Evolutionary conservation across 352 stramenopile genomes (phyloP), one percentile per base, ranked within the genome.

Genomic region (Phytophthora kernoviae): DNA sequence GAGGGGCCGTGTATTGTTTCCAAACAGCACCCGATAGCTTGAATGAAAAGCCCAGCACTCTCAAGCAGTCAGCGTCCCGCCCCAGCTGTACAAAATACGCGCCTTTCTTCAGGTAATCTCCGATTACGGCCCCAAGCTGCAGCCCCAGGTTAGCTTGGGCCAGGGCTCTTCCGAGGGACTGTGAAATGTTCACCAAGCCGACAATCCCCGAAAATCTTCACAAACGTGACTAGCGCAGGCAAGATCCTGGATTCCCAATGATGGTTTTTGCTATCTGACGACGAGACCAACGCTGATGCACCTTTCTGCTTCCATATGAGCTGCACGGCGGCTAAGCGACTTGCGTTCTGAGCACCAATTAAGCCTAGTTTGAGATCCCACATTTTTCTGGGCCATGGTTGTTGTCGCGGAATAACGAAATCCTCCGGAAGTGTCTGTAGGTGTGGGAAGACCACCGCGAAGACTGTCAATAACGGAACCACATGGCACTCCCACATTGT

Each of bases 81-180:
- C 65, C 65, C 33, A 74, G 40, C n/a, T 70, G 55, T n/a, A 60
- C 33, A 18, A 74, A 70, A 26, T 61, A 62, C 11, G 24, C 52
- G 4, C 65, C 65, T 36, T 57, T 70, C 22, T 57, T 63, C 5
- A 43, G 9, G 9, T 58, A 63, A 5, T 61, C 54, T 8, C 45
- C 34, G 32, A 74, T 68, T 20, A 6, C 26, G 26, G 33, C 54
- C 26, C 65, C 65, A 41, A 74, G 55, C 17, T 26, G 36, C 17
- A 70, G 22, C 17, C 65, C 60, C 61, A 74, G n/a, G 54, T 63
- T 26, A 30, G 37, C 10, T 64, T 64, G 0, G 65, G 60, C 65
- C 65, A 74, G 4, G 65, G 54, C 18, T 45, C 14, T 65, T 62
- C n/a, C 33, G 51, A 20, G 65, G 65, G 37, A 74, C 55, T 8